Evolutionary conservation across 1,139 yeast genomes (phyloP).

Genomic region (Meyerozyma sp.): DNA sequence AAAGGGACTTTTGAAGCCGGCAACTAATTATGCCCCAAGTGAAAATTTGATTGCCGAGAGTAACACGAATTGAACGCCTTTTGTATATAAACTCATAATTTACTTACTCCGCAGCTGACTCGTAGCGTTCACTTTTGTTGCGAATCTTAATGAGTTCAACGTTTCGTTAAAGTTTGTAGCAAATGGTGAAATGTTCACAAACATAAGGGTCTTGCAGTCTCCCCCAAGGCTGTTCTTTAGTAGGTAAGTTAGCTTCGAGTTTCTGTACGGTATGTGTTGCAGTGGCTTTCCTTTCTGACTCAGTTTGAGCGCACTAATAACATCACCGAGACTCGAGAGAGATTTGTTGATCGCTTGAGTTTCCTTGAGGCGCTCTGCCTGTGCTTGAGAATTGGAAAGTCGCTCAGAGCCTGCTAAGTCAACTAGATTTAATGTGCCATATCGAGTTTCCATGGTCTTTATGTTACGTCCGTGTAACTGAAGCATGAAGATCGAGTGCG

Average conservation of each 20-base stretch:
- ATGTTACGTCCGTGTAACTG: slow-evolving; percentile 51
- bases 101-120: slow-evolving; percentile 15
- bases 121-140: slow-evolving; percentile 70
- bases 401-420: slow-evolving; percentile 92
- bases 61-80: slow-evolving; percentile 1
- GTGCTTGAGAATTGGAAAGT: slow-evolving; percentile 66
- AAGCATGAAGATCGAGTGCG: slow-evolving; percentile 69
- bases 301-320: slow-evolving; percentile 65
- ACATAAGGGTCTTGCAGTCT: slow-evolving; percentile 85
- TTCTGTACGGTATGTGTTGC: slow-evolving; percentile 48
- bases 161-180: slow-evolving; percentile 66
- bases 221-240: slow-evolving; percentile 84
- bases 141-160: slow-evolving; percentile 80
- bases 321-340: slow-evolving; percentile 85
- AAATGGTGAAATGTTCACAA: slow-evolving; percentile 81
- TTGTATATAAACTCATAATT: slow-evolving; percentile 1
- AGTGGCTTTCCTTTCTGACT: slow-evolving; percentile 15
- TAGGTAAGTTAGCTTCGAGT: slow-evolving; percentile 68
- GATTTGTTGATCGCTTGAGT: slow-evolving; percentile 90
- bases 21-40: slow-evolving; percentile 28
- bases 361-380: slow-evolving; percentile 78
- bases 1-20: slow-evolving; percentile 34
- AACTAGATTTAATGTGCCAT: slow-evolving; percentile 67
- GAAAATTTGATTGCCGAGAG: slow-evolving; percentile 12
- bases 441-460: slow-evolving; percentile 42